Evolutionary conservation across 1,284 basidiomycete genomes (phyloP), one percentile per base, ranked within the genome.

Genomic region (Trichosporon faecale): DNA sequence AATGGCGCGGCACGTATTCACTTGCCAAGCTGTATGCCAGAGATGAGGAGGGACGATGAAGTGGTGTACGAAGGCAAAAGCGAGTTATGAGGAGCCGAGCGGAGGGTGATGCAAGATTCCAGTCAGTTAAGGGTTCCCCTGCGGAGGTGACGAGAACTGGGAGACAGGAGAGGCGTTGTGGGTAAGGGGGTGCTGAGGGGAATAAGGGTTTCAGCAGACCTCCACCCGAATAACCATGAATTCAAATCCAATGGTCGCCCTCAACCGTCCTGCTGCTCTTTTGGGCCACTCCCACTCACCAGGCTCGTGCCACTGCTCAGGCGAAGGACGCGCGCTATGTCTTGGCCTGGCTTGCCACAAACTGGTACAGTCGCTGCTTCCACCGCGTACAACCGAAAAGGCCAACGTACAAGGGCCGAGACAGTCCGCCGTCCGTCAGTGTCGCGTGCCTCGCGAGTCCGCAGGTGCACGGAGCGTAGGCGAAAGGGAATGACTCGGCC

Each of bases 221-320:
- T 31, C 27, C 57, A 61, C 27, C 57, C 57, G 57, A 61, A 61
- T 31, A 61, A 61, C 57, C 18, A 31, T 29, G 57, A 61, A 61
- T 61, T 61, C 57, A 61, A 31, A 33, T n/a, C 27, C 57, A 61
- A 61, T 52, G 14, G 11, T 25, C n/a, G n/a, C n/a, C 16, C 21
- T 21, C 49, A 4, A 52, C 49, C 21, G 18, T 23, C 21, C 49
- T 11, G 18, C 18, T 9, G 49, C 8, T 2, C 49, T 21, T 21
- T 9, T 9, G 21, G 21, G 49, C 21, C 49, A 12, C 49, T 25
- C 23, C 8, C 23, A 52, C 49, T 52, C 49, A 52, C 49, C 23
- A 25, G 12, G 9, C 49, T 23, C 25, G 49, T 52, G 49, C 49
- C 49, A 52, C 49, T 52, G 8, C 23, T 25, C 23, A 52, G 18